phyloP scores from a whole-genome alignment of 129 eudicot species.

The Smallanthus sonchifolius region DNA sequence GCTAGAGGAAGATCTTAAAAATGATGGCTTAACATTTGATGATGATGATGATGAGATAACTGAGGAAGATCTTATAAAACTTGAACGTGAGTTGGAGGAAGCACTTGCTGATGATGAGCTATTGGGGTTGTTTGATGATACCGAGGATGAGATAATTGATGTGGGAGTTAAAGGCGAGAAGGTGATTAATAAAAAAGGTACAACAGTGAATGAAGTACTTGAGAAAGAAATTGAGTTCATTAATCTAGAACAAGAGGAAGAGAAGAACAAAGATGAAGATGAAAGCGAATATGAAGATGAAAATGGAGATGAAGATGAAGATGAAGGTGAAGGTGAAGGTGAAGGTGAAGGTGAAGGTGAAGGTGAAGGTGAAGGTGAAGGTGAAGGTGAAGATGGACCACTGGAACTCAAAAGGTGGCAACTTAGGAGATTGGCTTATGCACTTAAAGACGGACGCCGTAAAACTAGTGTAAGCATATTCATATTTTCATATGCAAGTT shows the following conservation, averaged over 20 bases:
- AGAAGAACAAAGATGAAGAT: conserved; percentile 20
- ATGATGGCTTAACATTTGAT: conserved; percentile 52
- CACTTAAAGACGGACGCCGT: conserved; percentile 86
- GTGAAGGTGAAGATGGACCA: conserved; percentile 23
- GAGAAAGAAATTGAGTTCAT: conserved; percentile 25
- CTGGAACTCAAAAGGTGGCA: conserved; percentile 85
- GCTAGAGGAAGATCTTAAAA: conserved; percentile 84
- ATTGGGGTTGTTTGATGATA: conserved; percentile 36
- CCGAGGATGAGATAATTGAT: conserved; percentile 25
- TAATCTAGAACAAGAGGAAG: conserved; percentile 23
- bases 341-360: too few relatives aligned
- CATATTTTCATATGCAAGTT: background rate
- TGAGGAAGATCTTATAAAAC: conserved; percentile 83
- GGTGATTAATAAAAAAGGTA: conserved; percentile 13
- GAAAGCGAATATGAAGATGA: conserved; percentile 27
- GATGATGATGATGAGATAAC: conserved; percentile 73
- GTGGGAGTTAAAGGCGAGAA: conserved; percentile 24
- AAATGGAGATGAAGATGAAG: conserved; percentile 37
- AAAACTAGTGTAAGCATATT: conserved; percentile 66
- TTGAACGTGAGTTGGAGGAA: conserved; percentile 81
- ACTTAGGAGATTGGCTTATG: conserved; percentile 71
- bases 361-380: conserved; percentile 22
- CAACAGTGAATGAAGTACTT: conserved; percentile 24
- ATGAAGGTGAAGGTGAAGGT: conserved; percentile 37
- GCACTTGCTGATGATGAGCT: conserved; percentile 68